Conservation (phyloP, 129 eudicot genomes). For the Arctium minus region DNA sequence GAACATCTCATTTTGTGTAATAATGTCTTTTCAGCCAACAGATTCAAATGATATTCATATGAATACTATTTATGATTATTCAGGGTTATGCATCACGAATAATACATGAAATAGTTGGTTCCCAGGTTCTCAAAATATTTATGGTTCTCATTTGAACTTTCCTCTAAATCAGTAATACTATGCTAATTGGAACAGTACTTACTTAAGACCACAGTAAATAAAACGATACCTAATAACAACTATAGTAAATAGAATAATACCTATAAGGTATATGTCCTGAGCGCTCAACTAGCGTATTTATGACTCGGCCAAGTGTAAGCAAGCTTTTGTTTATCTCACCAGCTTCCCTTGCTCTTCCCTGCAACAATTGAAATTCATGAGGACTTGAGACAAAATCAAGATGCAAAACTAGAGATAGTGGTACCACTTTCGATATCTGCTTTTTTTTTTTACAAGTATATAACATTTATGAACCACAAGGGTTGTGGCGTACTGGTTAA, state of each 20-base stretch:
- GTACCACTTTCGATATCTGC: background rate
- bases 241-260: slow-evolving; percentile 26
- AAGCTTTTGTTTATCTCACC: slow-evolving; percentile 91
- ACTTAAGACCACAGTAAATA: background rate
- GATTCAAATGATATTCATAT: too few species aligned
- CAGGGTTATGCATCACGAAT: too few species aligned
- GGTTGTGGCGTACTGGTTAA: too few species aligned
- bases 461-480: too few species aligned
- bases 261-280: slow-evolving; percentile 89
- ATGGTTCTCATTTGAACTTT: background rate
- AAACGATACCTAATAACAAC: background rate
- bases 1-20: background rate
- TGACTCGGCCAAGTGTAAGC: slow-evolving; percentile 85
- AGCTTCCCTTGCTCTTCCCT: slow-evolving; percentile 97
- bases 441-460: background rate
- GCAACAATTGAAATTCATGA: slow-evolving; percentile 16
- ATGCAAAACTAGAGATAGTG: background rate
- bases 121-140: background rate
- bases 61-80: too few species aligned
- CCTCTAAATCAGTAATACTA: background rate
- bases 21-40: too few species aligned
- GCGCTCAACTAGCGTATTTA: slow-evolving; percentile 80
- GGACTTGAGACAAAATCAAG: background rate
- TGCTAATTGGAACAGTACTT: background rate
- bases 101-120: background rate